Evolutionary conservation across 2,329 filamentous ascomycete species (phyloP), one percentile per base, ranked within the genome.

Genomic region (Talaromyces sp.): DNA sequence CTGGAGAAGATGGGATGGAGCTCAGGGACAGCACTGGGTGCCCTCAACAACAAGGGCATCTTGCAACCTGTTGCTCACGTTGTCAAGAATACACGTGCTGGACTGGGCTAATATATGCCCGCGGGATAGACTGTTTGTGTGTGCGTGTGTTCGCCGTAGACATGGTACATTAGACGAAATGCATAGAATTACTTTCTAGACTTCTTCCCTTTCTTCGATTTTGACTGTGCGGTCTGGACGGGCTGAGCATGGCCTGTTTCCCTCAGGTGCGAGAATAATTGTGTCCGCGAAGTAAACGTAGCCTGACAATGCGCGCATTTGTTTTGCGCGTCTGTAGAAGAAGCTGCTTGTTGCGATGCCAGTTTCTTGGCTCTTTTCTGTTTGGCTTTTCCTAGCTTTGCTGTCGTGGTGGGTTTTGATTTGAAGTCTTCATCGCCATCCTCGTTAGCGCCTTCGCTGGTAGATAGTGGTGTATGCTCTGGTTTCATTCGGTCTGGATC

Each of bases 1-100:
- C 80, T 99, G 69, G 92, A 96, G 80, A 98, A 95, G 79, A 98
- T 98, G 95, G 95, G 95, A 3, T 99, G 95, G 93, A 91, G 86
- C 67, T 89, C 85, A 61, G 95, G 95, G 5, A 96, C 89, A 73
- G 91, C 91, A 1, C 84, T 99, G 0, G 95, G 95, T 61, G 87
- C 91, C 11, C 75, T 82, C 1, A 88, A 96, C 68, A 97, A 96
- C 76, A 91, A 95, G 77, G 95, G 95, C 36, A 95, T 97, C 61
- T 78, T 96, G 69, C 87, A 92, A 67, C 94, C 94, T 0, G 90
- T 99, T 27, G 85, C 88, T 29, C 93, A 97, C 69, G 87, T 95
- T 29, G 90, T 99, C 70, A 97, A 96, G 80, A 91, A 88, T 43
- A 88, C 87, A 10, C 96, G 93, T 75, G 90, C 92, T 25, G 95